Conservation (phyloP, 192 early-diverging fungal species). For the Backusella tuberculispora region DNA sequence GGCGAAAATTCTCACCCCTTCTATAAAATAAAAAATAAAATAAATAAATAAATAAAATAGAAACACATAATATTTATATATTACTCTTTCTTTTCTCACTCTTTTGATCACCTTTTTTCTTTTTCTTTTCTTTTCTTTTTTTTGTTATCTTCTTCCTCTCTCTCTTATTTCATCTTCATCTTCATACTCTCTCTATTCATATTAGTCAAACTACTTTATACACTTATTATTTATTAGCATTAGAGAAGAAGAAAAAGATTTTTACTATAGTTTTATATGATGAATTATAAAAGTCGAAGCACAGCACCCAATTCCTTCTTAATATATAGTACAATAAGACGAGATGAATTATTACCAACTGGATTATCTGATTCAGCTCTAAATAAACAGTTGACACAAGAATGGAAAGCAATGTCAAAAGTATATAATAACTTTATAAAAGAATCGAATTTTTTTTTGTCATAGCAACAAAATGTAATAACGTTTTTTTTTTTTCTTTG, state of each 20-base stretch:
- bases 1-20: slow-evolving; percentile 10
- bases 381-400: slow-evolving; percentile 2
- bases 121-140: background rate
- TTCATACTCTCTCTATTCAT: background rate
- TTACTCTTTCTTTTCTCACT: background rate
- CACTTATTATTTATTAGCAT: too few relatives aligned
- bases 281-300: slow-evolving; percentile 2
- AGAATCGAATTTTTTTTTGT: background rate
- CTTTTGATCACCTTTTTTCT: too few relatives aligned
- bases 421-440: background rate
- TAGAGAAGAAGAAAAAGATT: too few relatives aligned
- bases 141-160: background rate
- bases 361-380: background rate
- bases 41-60: background rate
- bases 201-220: background rate
- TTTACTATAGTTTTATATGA: background rate
- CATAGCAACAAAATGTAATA: too few relatives aligned
- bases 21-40: background rate
- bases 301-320: slow-evolving; percentile 13
- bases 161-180: background rate
- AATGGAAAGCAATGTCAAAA: slow-evolving; percentile 23
- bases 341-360: background rate
- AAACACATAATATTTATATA: background rate
- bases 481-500: too few relatives aligned
- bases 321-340: slow-evolving; percentile 13